Base-by-base conservation (phyloP, 768 basidiomycete genomes). In the Coprinellus micaceus region DNA sequence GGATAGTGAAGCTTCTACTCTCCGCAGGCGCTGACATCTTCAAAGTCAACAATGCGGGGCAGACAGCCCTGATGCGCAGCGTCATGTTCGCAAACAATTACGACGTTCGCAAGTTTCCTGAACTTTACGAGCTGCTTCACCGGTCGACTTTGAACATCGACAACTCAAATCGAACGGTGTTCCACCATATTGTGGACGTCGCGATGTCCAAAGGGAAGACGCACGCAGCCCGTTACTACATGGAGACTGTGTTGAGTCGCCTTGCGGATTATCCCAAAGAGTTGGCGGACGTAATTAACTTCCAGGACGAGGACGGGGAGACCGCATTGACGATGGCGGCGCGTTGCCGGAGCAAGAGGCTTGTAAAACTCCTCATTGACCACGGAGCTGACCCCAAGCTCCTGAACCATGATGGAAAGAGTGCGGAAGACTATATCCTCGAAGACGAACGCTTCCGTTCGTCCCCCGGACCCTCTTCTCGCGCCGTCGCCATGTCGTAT, bases 21-120 rank as follows among this genome's bases (percentile, higher is more conserved):
- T 89, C 92, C 0, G 91, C 95, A 2, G 94, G 95, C 19, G 96
- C 96, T 13, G 94, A 98, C 68, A 93, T 97, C 61, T 99, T 96
- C 79, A 88, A 90, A 62, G 94, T 95, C 61, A 99, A 98, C 75
- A 91, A 89, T 66, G 84, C 93, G 11, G 97, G 97, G 2, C 97
- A 98, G 71, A 98, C 97, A 13, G 89, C 96, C 1, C 75, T 99
- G 41, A 99, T 99, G 97, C 91, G 97, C 15, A 89, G 88, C 65
- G 97, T 99, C 64, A 98, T 98, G 96, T 99, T 98, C 70, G 92
- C 93, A 49, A 99, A 99, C 72, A 99, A 98, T 69, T 99, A 99
- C 68, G 97, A 99, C 70, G 90, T 98, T 46, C 91, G 97, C 62
- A 99, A 99, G 71, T 99, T 99, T 64, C 93, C 94, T 2, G 96